These are phyloP conservation scores for Pavlovales sp. DNA, from an alignment of 208 protist genomes.

Conservation along the genomic window DNA sequence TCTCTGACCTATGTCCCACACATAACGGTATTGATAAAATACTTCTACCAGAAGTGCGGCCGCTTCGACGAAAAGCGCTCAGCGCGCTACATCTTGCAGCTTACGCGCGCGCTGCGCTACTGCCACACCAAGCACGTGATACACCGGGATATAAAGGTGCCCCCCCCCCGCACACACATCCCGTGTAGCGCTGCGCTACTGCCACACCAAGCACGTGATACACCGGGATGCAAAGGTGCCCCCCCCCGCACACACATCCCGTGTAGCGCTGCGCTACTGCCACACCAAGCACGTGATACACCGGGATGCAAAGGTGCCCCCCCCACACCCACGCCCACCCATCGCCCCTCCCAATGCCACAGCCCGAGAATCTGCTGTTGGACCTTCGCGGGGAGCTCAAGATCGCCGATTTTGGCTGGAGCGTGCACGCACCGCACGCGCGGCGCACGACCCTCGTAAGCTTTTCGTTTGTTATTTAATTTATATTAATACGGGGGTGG, in stretches of 20 bases:
- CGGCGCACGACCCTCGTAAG: slow-evolving; percentile 57
- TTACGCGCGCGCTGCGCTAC: slow-evolving; percentile 89
- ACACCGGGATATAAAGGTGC: slow-evolving; percentile 69
- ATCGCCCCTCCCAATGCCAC: slow-evolving; percentile 45
- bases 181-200: slow-evolving; percentile 82
- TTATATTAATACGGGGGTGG: no score
- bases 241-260: no score
- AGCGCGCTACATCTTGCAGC: slow-evolving; percentile 81
- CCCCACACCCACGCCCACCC: no score
- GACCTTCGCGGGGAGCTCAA: slow-evolving; percentile 80
- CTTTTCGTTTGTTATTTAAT: no score
- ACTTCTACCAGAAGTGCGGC: slow-evolving; percentile 73
- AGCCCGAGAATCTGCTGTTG: slow-evolving; percentile 75
- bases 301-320: slow-evolving; percentile 70
- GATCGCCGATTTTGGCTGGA: slow-evolving; percentile 99
- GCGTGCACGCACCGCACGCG: slow-evolving; percentile 87
- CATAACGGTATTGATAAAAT: slow-evolving; percentile 23
- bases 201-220: slow-evolving; percentile 89
- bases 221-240: slow-evolving; percentile 70
- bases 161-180: no score
- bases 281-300: slow-evolving; percentile 88
- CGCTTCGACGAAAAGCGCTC: slow-evolving; percentile 76
- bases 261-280: slow-evolving; percentile 83
- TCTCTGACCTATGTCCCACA: background rate
- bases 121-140: slow-evolving; percentile 90